Conservation (phyloP, 768 basidiomycete genomes). For the Omphalotus guepiniiformis region DNA sequence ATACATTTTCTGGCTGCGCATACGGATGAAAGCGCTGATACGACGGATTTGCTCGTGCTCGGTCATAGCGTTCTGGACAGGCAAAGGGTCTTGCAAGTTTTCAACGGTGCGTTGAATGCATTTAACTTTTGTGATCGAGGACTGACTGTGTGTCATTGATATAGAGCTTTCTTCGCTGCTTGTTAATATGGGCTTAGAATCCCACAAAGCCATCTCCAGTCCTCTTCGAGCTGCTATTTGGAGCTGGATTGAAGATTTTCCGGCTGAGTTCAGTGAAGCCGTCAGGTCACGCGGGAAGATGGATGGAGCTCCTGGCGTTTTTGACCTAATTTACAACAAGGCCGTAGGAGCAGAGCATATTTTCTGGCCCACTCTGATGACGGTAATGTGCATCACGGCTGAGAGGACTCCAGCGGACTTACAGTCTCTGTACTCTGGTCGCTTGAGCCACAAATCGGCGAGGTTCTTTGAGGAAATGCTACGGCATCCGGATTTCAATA, state of each 20-base stretch:
- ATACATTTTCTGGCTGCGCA: constrained; percentile 56
- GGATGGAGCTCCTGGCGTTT: constrained; percentile 82
- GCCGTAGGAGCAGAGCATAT: constrained; percentile 43
- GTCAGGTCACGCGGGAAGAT: constrained; percentile 57
- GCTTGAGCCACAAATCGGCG: constrained; percentile 28
- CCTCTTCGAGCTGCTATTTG: constrained; percentile 77
- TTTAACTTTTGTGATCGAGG: constrained; percentile 4
- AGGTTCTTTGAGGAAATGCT: constrained; percentile 61
- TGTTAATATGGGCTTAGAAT: constrained; percentile 74
- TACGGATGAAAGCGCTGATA: constrained; percentile 38
- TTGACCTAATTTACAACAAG: constrained; percentile 68
- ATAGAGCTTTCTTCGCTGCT: constrained; percentile 77
- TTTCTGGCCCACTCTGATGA: constrained; percentile 77
- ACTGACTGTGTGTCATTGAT: constrained; percentile 4
- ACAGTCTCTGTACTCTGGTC: constrained; percentile 29
- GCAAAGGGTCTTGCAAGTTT: constrained; percentile 58
- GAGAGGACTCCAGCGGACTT: constrained; percentile 66
- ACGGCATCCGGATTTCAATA: constrained; percentile 49
- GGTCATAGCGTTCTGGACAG: constrained; percentile 74
- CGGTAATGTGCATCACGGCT: constrained; percentile 68
- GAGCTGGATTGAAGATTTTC: constrained; percentile 85
- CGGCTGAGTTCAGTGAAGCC: constrained; percentile 72
- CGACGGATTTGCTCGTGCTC: constrained; percentile 73
- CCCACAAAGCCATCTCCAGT: constrained; percentile 66
- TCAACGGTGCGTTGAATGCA: constrained; percentile 50